Percentiles rank a stretch among this genome's conserved stretches.
phyloP scores from a whole-genome alignment of 768 basidiomycete genomes.

The Floccularia luteovirens region DNA sequence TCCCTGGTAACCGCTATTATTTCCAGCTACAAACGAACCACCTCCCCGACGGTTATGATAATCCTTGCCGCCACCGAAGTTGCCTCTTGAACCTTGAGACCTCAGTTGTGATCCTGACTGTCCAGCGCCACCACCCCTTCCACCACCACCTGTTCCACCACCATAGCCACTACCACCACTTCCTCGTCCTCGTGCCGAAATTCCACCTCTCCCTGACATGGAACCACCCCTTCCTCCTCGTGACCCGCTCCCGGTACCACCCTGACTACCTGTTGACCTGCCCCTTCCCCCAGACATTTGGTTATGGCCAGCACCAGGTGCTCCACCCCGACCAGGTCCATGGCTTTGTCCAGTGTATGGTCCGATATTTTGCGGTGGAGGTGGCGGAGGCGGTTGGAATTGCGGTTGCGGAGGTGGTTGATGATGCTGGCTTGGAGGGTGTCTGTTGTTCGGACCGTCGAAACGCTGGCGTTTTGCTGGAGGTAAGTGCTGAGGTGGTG shows the following conservation, averaged over 20 bases:
- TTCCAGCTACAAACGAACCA: constrained; percentile 47
- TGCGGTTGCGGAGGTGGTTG: constrained; percentile 57
- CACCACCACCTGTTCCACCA: constrained; percentile 25
- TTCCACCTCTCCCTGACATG: constrained; percentile 37
- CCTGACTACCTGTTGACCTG: constrained; percentile 31
- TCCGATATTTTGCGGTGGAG: constrained; percentile 32
- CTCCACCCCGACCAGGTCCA: constrained; percentile 27
- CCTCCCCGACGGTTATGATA: constrained; percentile 61
- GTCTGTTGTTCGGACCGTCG: constrained; percentile 62
- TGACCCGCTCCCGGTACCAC: constrained; percentile 38
- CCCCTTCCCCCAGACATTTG: constrained; percentile 30
- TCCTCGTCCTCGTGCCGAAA: constrained; percentile 31
- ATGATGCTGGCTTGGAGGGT: constrained; percentile 40
- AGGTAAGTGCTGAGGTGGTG: constrained; percentile 75
- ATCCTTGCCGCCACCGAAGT: constrained; percentile 54
- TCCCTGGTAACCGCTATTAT: constrained; percentile 27
- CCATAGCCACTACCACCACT: constrained; percentile 28
- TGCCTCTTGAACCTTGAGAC: constrained; percentile 58
- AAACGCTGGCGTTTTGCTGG: constrained; percentile 90
- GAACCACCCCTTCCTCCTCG: constrained; percentile 46
- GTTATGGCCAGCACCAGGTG: constrained; percentile 25
- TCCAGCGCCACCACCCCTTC: constrained; percentile 37
- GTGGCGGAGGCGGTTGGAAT: constrained; percentile 53
- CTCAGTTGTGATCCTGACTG: constrained; percentile 41
- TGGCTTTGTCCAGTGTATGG: constrained; percentile 22